Percentiles rank a stretch among this genome's conserved stretches.
phyloP scores from a whole-genome alignment of 2,329 filamentous ascomycete species.

The Claviceps africana region DNA sequence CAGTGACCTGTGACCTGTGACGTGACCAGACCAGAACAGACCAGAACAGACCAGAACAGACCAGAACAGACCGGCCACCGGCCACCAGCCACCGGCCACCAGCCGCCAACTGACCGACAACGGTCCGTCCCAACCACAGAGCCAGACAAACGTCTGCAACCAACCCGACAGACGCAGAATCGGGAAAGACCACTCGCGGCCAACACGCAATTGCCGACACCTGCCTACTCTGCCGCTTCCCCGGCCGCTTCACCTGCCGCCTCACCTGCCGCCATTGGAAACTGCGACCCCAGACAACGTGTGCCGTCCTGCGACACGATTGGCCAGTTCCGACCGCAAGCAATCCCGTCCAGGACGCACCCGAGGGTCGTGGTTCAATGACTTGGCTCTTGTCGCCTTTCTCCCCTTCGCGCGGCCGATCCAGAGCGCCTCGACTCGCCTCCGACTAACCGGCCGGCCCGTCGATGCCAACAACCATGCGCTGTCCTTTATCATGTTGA shows the following conservation, averaged over 20 bases:
- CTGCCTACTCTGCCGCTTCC: too few relatives aligned
- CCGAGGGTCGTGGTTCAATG: not conserved
- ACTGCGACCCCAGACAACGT: not conserved
- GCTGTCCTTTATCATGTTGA: conserved; percentile 44
- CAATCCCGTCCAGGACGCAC: not conserved
- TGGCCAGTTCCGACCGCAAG: not conserved
- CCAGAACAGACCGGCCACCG: too few relatives aligned
- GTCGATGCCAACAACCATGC: conserved; percentile 25
- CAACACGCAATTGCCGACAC: not conserved
- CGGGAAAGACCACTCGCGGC: not conserved
- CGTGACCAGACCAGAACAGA: too few relatives aligned
- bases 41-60: too few relatives aligned
- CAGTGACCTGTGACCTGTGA: too few relatives aligned
- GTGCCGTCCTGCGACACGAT: not conserved
- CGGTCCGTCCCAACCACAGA: not conserved
- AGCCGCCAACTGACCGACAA: not conserved
- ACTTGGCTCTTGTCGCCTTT: not conserved
- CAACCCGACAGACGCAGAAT: not conserved
- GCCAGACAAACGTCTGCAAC: too few relatives aligned
- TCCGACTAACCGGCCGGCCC: not conserved
- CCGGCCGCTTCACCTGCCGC: not conserved
- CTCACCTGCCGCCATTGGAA: not conserved
- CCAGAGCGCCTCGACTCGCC: not conserved
- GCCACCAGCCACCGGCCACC: too few relatives aligned
- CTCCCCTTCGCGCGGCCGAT: not conserved